These are phyloP conservation scores for Leccinum disarticulatum DNA, from an alignment of 768 basidiomycete species.

Conservation along the genomic window DNA sequence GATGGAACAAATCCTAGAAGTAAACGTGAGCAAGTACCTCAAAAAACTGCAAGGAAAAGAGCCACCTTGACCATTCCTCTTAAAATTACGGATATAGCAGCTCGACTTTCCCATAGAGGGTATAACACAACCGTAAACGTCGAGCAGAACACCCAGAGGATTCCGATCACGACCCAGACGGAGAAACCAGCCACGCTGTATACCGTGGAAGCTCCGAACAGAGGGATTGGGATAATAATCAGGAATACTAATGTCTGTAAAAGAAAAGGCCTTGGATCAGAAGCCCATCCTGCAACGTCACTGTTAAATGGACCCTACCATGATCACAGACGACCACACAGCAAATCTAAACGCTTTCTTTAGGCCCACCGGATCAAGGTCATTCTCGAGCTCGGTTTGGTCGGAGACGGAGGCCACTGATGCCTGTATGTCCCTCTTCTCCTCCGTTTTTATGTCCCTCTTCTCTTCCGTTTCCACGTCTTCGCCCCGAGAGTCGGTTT, in stretches of 20 bases:
- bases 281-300: not conserved
- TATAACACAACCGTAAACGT: slow-evolving; percentile 76
- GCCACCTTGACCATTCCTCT: slow-evolving; percentile 64
- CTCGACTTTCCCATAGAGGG: slow-evolving; percentile 82
- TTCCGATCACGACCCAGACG: slow-evolving; percentile 80
- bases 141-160: slow-evolving; percentile 83
- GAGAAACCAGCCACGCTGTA: slow-evolving; percentile 64
- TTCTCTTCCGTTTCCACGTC: slow-evolving; percentile 40
- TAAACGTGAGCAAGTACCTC: not conserved
- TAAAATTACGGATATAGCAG: slow-evolving; percentile 57
- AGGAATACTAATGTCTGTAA: slow-evolving; percentile 59
- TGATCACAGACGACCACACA: slow-evolving; percentile 63
- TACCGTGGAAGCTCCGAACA: slow-evolving; percentile 80
- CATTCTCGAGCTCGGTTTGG: slow-evolving; percentile 44
- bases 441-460: slow-evolving; percentile 34
- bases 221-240: slow-evolving; percentile 77
- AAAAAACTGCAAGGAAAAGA: not conserved
- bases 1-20: slow-evolving; percentile 41
- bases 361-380: slow-evolving; percentile 64
- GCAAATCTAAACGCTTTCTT: slow-evolving; percentile 81
- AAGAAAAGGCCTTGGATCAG: not conserved
- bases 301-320: slow-evolving; percentile 45
- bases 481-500: slow-evolving; percentile 16
- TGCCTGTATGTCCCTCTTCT: slow-evolving; percentile 37
- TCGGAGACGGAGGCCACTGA: slow-evolving; percentile 39